Percentiles rank a stretch among this genome's conserved stretches.
Conservation (phyloP, 169 alveolate species). For the Amoebophrya sp. region DNA sequence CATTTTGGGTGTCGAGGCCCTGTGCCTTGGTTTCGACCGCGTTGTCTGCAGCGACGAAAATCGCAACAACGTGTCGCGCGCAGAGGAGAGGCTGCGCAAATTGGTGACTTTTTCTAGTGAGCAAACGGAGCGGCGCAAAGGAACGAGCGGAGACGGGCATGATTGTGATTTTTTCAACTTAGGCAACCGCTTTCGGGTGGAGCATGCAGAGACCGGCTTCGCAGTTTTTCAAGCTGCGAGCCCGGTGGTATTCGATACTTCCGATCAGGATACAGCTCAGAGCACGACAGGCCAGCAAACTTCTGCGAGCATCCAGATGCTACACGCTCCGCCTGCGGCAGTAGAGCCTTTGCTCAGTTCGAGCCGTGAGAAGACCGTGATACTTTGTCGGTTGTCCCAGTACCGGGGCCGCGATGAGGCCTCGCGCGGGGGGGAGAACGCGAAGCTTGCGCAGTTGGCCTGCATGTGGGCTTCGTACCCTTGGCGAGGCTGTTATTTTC, state of each 20-base stretch:
- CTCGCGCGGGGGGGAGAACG: background rate
- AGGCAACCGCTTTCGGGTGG: too few species aligned
- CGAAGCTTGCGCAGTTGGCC: background rate
- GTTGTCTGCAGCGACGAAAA: background rate
- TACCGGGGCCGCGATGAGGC: background rate
- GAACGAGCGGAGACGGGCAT: too few species aligned
- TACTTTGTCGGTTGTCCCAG: background rate
- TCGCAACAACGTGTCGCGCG: background rate
- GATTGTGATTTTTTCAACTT: too few species aligned
- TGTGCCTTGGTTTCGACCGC: background rate
- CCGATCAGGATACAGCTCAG: background rate
- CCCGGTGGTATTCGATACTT: too few species aligned
- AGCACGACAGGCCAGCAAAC: background rate
- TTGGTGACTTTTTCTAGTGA: too few species aligned
- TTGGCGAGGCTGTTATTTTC: background rate
- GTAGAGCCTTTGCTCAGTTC: background rate
- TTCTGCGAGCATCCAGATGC: background rate
- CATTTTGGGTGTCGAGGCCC: background rate
- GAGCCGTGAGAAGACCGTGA: background rate
- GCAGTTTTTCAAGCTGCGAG: too few species aligned
- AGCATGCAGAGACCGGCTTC: too few species aligned
- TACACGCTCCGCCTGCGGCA: background rate
- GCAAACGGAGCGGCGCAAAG: too few species aligned
- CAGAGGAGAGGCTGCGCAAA: too few species aligned
- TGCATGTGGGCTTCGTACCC: background rate